These are phyloP conservation scores for Colletotrichum sp. DNA, from an alignment of 2,329 filamentous ascomycete genomes.

Conservation along the genomic window DNA sequence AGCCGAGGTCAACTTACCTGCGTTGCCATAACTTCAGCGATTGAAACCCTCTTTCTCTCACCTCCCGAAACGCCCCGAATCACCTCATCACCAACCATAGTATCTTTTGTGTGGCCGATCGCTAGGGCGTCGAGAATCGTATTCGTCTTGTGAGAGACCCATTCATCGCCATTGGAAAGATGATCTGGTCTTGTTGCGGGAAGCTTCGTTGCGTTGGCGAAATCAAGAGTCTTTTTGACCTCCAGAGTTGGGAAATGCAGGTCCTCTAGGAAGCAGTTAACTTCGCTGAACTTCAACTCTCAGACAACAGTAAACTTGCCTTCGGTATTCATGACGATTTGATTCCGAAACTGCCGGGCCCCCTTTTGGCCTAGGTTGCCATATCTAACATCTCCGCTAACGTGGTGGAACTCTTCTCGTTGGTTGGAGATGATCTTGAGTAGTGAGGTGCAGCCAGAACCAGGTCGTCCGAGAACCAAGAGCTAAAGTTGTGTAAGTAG, in stretches of 20 bases:
- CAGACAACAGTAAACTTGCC: neutral
- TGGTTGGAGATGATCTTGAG: conserved; percentile 34
- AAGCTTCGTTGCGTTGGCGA: conserved; percentile 69
- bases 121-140: conserved; percentile 61
- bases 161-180: conserved; percentile 16
- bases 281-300: neutral
- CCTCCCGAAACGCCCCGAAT: conserved; percentile 68
- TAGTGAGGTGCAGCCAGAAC: conserved; percentile 35
- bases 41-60: conserved; percentile 75
- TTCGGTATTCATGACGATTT: conserved; percentile 37
- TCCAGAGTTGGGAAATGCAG: conserved; percentile 73
- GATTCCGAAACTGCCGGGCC: conserved; percentile 28
- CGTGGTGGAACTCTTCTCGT: conserved; percentile 29
- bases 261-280: conserved; percentile 41
- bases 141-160: conserved; percentile 30
- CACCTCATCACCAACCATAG: conserved; percentile 71
- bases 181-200: conserved; percentile 59
- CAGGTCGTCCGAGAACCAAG: conserved; percentile 35
- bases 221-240: conserved; percentile 69
- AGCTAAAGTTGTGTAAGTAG: conserved; percentile 23
- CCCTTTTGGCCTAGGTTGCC: conserved; percentile 28
- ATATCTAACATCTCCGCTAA: conserved; percentile 29
- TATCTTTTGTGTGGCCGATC: conserved; percentile 71
- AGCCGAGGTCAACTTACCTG: conserved; percentile 13
- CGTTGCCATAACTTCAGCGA: conserved; percentile 67